Evolutionary conservation across 495 filamentous ascomycete species (phyloP), one percentile per base, ranked within the genome.

Genomic region (Polyplosphaeria fusca): DNA sequence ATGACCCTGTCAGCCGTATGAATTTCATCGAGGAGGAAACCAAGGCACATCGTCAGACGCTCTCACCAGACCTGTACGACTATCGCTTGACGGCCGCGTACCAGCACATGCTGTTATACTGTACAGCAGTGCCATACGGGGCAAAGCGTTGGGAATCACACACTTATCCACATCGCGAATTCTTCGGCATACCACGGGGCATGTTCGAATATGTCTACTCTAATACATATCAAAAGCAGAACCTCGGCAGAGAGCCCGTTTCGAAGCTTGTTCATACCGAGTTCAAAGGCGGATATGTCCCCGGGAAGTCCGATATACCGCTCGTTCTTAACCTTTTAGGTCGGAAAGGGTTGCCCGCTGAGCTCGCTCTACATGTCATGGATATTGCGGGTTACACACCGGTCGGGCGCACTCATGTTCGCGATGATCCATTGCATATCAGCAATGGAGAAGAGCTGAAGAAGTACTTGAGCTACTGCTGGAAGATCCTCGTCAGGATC

Each of bases 401-500:
- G 24, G 20, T 38, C 9, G n/a, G 52, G 5, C 16, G 28, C 9
- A 13, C 47, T 5, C 26, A 13, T 2, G 30, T 55, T 5, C n/a
- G 20, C 4, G 28, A 55, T 24, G 41, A 55, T 19, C 52, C 52
- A 4, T 35, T 55, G 28, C 52, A 55, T 39, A 12, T 16, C 2
- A 27, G 47, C 3, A 55, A 55, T 23, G 12, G 19, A 9, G 52
- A 55, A n/a, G 41, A 55, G 42, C 28, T 55, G 27, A 39, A 30
- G 13, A 46, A 47, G 22, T 47, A 55, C 26, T 30, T 55, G 1
- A 25, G 42, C 24, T 55, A 55, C 35, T 55, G 52, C 26, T 55
- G 42, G 52, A 56, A 22, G 22, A 12, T 56, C 19, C 27, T 47
- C 9, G 27, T 24, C 7, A 26, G 52, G 9, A 23, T 47, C 26